Conservation (phyloP, 768 basidiomycete species). For the Trametes meyenii region DNA sequence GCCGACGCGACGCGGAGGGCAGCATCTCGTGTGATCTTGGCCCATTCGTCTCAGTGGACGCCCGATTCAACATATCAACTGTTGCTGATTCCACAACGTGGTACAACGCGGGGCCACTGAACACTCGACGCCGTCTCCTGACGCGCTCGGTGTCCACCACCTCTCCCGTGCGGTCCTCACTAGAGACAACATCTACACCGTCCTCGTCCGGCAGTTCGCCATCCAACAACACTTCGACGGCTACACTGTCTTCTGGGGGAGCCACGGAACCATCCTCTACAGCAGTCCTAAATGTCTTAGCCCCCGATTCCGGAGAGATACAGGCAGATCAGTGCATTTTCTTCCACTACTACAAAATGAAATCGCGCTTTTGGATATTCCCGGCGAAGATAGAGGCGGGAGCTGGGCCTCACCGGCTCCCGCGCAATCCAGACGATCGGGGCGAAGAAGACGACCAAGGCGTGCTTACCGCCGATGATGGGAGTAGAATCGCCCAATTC, state of each 20-base stretch:
- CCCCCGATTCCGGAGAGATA: background rate
- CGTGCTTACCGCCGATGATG: background rate
- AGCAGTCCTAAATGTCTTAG: background rate
- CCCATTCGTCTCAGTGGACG: too few species aligned
- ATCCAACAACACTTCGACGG: too few species aligned
- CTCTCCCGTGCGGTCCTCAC: too few species aligned
- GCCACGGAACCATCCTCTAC: background rate
- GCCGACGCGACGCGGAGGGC: too few species aligned
- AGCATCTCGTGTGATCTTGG: too few species aligned
- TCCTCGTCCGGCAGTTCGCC: too few species aligned
- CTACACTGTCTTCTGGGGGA: background rate
- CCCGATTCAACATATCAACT: too few species aligned
- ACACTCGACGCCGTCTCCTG: too few species aligned
- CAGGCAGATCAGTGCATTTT: slow-evolving; percentile 19
- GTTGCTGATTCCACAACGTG: too few species aligned
- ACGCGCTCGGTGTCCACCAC: too few species aligned
- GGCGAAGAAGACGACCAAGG: background rate
- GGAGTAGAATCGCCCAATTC: background rate
- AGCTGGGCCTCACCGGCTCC: slow-evolving; percentile 17
- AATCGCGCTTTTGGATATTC: background rate
- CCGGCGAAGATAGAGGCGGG: slow-evolving; percentile 6
- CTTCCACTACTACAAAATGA: slow-evolving; percentile 24
- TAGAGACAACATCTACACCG: too few species aligned
- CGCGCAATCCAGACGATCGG: background rate
- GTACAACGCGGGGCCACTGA: too few species aligned